Evolutionary conservation across 1,284 basidiomycete species (phyloP).

Genomic region (Wolfiporia cocos): DNA sequence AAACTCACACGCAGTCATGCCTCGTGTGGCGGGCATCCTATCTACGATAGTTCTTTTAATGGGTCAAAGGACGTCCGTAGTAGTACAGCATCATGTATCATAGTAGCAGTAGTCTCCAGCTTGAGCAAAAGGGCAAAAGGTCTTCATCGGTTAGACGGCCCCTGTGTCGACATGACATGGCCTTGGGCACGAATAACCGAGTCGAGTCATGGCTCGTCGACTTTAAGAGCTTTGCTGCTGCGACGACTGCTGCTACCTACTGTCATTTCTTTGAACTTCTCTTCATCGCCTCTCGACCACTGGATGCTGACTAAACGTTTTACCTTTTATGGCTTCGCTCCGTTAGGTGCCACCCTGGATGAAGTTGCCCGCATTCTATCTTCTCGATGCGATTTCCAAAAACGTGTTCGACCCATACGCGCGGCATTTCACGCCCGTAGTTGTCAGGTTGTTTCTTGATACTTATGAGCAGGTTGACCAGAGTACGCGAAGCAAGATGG

Average conservation of each 20-base stretch:
- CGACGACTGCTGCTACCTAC: slow-evolving; percentile 7
- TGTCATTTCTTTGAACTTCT: slow-evolving; percentile 20
- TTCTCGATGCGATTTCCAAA: slow-evolving; percentile 95
- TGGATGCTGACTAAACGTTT: slow-evolving; percentile 60
- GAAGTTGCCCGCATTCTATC: slow-evolving; percentile 92
- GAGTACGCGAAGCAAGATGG: slow-evolving; percentile 85
- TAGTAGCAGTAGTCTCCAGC: slow-evolving; percentile 11
- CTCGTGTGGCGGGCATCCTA: no score
- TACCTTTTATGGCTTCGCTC: slow-evolving; percentile 27
- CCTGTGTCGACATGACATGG: no score
- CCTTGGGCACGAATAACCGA: slow-evolving; percentile 3
- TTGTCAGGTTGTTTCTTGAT: slow-evolving; percentile 76
- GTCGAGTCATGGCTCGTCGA: slow-evolving; percentile 9
- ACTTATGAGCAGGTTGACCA: slow-evolving; percentile 84
- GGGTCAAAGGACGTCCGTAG: slow-evolving; percentile 4
- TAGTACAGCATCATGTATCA: slow-evolving; percentile 17
- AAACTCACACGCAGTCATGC: slow-evolving; percentile 2
- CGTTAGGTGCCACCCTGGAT: slow-evolving; percentile 82
- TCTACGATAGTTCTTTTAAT: no score
- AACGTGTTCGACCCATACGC: slow-evolving; percentile 91
- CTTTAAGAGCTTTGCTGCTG: slow-evolving; percentile 12
- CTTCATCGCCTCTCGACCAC: slow-evolving; percentile 25
- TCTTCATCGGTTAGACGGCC: no score
- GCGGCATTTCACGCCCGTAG: slow-evolving; percentile 69
- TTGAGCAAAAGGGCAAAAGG: slow-evolving; percentile 17